These are phyloP conservation scores for Mycena indigotica DNA, from an alignment of 768 basidiomycete genomes.

Conservation along the genomic window DNA sequence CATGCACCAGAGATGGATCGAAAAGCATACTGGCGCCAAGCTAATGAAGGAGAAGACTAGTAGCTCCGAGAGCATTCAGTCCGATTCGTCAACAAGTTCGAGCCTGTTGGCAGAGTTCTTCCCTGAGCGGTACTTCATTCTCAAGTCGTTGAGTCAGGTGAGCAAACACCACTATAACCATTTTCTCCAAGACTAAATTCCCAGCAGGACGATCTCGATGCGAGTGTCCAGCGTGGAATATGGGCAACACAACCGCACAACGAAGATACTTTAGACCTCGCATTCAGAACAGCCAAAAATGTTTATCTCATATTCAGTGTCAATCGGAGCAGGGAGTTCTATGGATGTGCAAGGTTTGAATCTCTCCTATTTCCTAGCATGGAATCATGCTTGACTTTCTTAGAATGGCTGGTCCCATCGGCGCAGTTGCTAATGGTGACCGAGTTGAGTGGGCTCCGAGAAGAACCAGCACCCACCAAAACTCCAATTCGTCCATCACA, in stretches of 20 bases:
- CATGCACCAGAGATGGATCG: slow-evolving; percentile 83
- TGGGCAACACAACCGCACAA: slow-evolving; percentile 97
- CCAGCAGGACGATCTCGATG: slow-evolving; percentile 74
- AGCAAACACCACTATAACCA: neutral
- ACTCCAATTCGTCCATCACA: too few relatives aligned
- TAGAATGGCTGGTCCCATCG: neutral
- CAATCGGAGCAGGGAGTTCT: slow-evolving; percentile 94
- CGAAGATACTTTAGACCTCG: slow-evolving; percentile 87
- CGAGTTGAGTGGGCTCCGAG: too few relatives aligned
- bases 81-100: slow-evolving; percentile 57
- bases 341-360: slow-evolving; percentile 81
- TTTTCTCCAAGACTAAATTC: slow-evolving; percentile 3
- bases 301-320: slow-evolving; percentile 91
- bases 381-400: neutral
- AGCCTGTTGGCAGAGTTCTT: slow-evolving; percentile 76
- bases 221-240: slow-evolving; percentile 73
- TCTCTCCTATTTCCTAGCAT: neutral
- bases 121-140: slow-evolving; percentile 88
- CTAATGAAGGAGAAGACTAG: neutral
- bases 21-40: slow-evolving; percentile 31
- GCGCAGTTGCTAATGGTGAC: neutral
- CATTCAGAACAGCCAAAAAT: slow-evolving; percentile 86
- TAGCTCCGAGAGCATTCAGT: neutral
- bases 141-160: slow-evolving; percentile 85
- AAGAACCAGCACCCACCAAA: too few relatives aligned